phyloP scores from a whole-genome alignment of 2,329 filamentous ascomycete species.

The Colletotrichum salicis region DNA sequence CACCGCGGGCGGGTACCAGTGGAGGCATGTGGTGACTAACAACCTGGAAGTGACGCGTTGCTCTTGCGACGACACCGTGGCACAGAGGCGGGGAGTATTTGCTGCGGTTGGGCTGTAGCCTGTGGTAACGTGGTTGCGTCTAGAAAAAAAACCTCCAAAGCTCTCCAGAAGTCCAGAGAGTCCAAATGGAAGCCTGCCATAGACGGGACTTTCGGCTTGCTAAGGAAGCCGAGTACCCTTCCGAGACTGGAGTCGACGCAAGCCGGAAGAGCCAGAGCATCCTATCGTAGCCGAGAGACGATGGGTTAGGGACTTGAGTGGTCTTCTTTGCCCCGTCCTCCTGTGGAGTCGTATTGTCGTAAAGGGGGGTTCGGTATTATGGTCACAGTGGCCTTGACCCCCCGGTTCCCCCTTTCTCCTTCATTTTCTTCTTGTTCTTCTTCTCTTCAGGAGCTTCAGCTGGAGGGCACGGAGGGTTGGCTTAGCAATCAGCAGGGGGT shows the following conservation, averaged over 20 bases:
- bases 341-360: slow-evolving; percentile 7
- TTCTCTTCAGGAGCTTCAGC: neutral
- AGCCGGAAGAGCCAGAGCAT: neutral
- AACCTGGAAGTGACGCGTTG: slow-evolving; percentile 25
- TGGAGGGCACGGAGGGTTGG: neutral
- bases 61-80: slow-evolving; percentile 25
- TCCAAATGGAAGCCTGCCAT: neutral
- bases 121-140: neutral
- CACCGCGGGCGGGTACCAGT: slow-evolving; percentile 11
- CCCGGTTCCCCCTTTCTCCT: neutral
- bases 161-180: neutral
- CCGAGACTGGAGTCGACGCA: neutral
- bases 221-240: slow-evolving; percentile 14
- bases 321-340: slow-evolving; percentile 3
- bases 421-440: neutral
- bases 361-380: neutral
- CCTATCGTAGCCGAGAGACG: neutral
- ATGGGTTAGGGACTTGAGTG: neutral
- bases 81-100: slow-evolving; percentile 14
- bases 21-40: slow-evolving; percentile 27
- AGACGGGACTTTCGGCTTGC: slow-evolving; percentile 8
- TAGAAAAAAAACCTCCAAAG: neutral
- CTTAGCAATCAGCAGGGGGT: neutral
- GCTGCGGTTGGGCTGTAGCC: slow-evolving; percentile 3
- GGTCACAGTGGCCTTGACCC: neutral